Evolutionary conservation across 225 moss, liverwort and hornwort species (phyloP).

Genomic region (Polytrichum commune): DNA sequence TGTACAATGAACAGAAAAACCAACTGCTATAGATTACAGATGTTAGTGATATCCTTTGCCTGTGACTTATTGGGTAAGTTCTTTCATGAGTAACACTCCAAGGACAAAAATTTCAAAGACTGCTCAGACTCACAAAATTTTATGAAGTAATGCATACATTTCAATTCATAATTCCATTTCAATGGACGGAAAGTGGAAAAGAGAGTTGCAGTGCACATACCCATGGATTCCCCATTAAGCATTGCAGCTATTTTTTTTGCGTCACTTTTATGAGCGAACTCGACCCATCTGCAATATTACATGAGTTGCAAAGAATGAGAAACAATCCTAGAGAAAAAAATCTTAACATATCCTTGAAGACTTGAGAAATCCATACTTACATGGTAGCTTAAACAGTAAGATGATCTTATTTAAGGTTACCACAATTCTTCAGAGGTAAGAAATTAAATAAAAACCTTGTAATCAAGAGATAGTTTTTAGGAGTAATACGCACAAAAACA

Average conservation of each 20-base stretch:
- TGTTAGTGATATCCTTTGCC: too few relatives aligned
- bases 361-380: not conserved
- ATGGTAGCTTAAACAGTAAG: not conserved
- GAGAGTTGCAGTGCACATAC: constrained; percentile 21
- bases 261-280: constrained; percentile 90
- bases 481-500: too few relatives aligned
- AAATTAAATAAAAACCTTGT: not conserved
- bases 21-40: too few relatives aligned
- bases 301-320: not conserved
- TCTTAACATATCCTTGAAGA: not conserved
- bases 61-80: too few relatives aligned
- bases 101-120: too few relatives aligned
- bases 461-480: too few relatives aligned
- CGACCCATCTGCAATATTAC: constrained; percentile 78
- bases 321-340: not conserved
- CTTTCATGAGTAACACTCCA: too few relatives aligned
- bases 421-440: not conserved
- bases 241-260: constrained; percentile 71
- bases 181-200: not conserved
- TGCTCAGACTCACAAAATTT: too few relatives aligned
- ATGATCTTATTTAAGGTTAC: not conserved
- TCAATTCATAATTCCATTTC: not conserved
- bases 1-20: too few relatives aligned
- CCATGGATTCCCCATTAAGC: constrained; percentile 85
- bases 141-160: not conserved